Evolutionary conservation across 768 basidiomycete genomes (phyloP).

Genomic region (Russula griseocarnosa): DNA sequence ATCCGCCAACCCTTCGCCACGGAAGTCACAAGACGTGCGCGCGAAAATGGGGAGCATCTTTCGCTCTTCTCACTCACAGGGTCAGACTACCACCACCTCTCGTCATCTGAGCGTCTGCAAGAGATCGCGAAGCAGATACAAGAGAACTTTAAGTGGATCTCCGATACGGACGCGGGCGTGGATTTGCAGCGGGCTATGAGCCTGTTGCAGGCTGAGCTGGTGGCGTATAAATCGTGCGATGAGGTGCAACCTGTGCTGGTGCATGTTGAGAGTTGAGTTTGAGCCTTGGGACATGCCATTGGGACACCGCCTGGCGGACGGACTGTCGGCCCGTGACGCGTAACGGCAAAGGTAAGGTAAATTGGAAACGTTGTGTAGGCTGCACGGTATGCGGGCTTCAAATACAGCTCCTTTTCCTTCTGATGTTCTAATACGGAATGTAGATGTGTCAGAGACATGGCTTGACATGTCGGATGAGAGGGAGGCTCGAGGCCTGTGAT

Average conservation of each 20-base stretch:
- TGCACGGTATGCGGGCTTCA: not conserved
- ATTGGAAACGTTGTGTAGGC: not conserved
- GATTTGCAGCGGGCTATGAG: constrained; percentile 10
- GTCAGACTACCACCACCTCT: not conserved
- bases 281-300: too few relatives aligned
- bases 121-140: not conserved
- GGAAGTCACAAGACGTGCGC: constrained; percentile 31
- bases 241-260: not conserved
- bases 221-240: not conserved
- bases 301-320: not conserved
- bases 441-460: too few relatives aligned
- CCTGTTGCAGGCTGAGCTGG: constrained; percentile 1
- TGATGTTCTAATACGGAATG: too few relatives aligned
- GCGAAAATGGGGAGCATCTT: constrained; percentile 33
- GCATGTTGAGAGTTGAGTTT: not conserved
- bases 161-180: constrained; percentile 4
- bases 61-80: constrained; percentile 24
- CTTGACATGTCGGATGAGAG: too few relatives aligned
- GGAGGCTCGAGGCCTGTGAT: not conserved
- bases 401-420: not conserved
- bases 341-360: not conserved
- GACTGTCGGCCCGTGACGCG: not conserved
- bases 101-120: not conserved
- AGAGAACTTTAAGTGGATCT: constrained; percentile 21
- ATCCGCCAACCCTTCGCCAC: constrained; percentile 35